Percentiles rank a stretch among this genome's conserved stretches.
Conservation (phyloP, 768 basidiomycete genomes). For the Mycena chlorophos region DNA sequence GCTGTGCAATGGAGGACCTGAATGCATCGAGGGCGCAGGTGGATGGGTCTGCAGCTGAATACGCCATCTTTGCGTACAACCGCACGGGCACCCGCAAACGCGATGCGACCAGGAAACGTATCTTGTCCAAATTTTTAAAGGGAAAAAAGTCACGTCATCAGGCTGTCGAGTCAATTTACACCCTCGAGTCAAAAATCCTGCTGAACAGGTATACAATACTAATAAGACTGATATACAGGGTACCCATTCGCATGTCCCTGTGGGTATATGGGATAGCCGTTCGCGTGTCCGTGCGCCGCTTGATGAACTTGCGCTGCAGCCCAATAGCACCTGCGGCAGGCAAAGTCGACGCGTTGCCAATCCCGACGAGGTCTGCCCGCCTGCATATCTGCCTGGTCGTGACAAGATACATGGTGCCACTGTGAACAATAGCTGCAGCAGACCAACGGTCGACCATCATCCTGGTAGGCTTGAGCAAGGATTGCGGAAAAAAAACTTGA, state of each 20-base stretch:
- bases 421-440: slow-evolving; percentile 79
- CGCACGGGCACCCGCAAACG: too few relatives aligned
- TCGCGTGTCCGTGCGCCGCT: too few relatives aligned
- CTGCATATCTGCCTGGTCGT: slow-evolving; percentile 67
- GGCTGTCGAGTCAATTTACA: too few relatives aligned
- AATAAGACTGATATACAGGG: too few relatives aligned
- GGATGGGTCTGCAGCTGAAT: slow-evolving; percentile 55
- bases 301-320: background rate
- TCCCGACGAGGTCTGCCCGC: slow-evolving; percentile 69
- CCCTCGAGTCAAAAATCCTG: too few relatives aligned
- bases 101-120: too few relatives aligned
- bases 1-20: slow-evolving; percentile 76
- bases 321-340: slow-evolving; percentile 59
- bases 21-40: slow-evolving; percentile 73
- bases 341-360: slow-evolving; percentile 86
- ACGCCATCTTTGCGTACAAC: slow-evolving; percentile 30
- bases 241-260: too few relatives aligned
- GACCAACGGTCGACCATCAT: slow-evolving; percentile 76
- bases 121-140: too few relatives aligned
- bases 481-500: background rate
- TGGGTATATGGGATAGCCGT: too few relatives aligned
- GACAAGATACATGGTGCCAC: slow-evolving; percentile 88
- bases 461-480: slow-evolving; percentile 43
- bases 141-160: too few relatives aligned
- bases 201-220: too few relatives aligned